Base-by-base conservation (phyloP, 306 rosid species). In the Prunus padus region DNA sequence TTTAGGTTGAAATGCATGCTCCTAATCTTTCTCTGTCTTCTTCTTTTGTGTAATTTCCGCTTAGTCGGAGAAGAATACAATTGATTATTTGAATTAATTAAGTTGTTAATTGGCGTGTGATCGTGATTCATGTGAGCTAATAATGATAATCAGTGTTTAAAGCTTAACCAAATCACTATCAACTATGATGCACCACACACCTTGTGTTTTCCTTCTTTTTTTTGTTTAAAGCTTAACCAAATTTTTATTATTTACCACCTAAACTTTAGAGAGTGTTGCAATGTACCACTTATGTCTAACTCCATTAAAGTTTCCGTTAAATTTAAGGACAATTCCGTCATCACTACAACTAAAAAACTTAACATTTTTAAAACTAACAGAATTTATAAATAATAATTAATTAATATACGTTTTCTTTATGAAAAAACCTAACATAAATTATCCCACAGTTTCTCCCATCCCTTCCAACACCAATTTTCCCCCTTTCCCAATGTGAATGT, bases 81-180 rank as follows among this genome's bases (percentile, higher is more conserved):
- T 66, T 66, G 62, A 37, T 45, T 15, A 14, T 33, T 16, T 3
- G 31, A 64, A 30, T 50, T 37, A 50, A 19, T 20, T 30, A 33
- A 16, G 19, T 47, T 65, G 67, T 28, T 65, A 77, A 77, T 73
- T 65, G 71, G 73, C 4, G 64, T 65, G 44, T 67, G 73, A 63
- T 80, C 65, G 73, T 45, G 84, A 69, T 75, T 69, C 89, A 78
- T 85, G 88, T 78, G 86, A 83, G 47, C 54, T 65, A 78, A 77
- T 84, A 47, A 72, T 56, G 68, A 64, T 64, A 49, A 31, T 18
- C 14, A 5, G 5, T 11, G 4, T 54, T 19, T 14, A 57, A 12
- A 71, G 50, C 22, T n/a, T 71, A 33, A 70, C 25, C 46, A 33
- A 8, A 63, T 33, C 51, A 64, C 65, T 64, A 65, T 69, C 86